phyloP scores from a whole-genome alignment of 2,329 filamentous ascomycete species.

The Phaeophleospora eucalypticola region DNA sequence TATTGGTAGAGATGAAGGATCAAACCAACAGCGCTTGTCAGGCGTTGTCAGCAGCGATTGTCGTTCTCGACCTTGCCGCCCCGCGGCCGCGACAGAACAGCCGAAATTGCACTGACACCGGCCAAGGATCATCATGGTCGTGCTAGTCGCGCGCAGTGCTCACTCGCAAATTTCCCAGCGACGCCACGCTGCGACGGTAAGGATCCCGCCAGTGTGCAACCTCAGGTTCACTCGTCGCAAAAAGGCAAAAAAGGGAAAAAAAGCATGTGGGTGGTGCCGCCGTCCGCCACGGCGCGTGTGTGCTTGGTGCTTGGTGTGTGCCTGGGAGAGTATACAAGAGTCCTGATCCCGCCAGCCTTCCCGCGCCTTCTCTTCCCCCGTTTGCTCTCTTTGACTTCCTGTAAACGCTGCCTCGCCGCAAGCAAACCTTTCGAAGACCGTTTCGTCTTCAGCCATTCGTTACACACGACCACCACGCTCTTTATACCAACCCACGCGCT shows the following conservation, averaged over 20 bases:
- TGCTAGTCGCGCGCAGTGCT: background rate
- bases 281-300: too few species aligned
- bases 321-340: background rate
- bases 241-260: too few species aligned
- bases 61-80: too few species aligned
- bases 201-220: background rate
- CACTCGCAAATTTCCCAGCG: background rate
- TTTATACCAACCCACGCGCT: background rate
- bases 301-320: too few species aligned
- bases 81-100: background rate
- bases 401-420: constrained; percentile 11
- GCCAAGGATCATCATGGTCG: constrained; percentile 3
- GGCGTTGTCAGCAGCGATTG: too few species aligned
- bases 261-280: too few species aligned
- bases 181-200: background rate
- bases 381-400: constrained; percentile 8
- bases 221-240: too few species aligned
- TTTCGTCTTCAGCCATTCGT: constrained; percentile 28
- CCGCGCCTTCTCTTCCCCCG: background rate
- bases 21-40: too few species aligned
- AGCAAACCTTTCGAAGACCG: constrained; percentile 12
- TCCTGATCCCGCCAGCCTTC: background rate
- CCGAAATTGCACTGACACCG: constrained; percentile 3
- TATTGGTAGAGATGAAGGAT: too few species aligned
- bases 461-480: constrained; percentile 4